Evolutionary conservation across 148 eudicot genomes (phyloP), one percentile per base, ranked within the genome.

Genomic region (Nepenthes mirabilis): DNA sequence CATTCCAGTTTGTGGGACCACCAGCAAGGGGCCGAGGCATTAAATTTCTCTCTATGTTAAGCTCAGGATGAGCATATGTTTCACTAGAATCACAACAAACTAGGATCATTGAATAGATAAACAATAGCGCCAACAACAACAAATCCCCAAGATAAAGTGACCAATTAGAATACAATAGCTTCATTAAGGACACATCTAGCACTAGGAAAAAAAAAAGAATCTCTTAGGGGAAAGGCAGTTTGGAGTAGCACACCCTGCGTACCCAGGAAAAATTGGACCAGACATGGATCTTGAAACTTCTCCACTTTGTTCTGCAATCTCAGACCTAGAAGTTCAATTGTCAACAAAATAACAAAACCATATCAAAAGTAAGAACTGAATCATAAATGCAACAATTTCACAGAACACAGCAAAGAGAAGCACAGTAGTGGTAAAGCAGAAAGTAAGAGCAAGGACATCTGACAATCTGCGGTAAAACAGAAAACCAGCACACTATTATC

Each of bases 1-100:
- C 96, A 77, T 86, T 93, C 99, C 99, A 93, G 80, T 93, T 87
- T 11, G 91, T 72, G 37, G 94, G 90, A 50, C 96, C 86, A 72
- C 67, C 63, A 55, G 74, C 73, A 77, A 69, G 66, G 33, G 83
- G 47, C 43, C 74, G 77, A 14, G 87, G 73, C 36, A 83, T 59
- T 43, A 70, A 47, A 65, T 69, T 67, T 78, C 89, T 80, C 62
- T 86, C 98, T 68, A 76, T 59, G 58, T 65, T 83, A 68, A 74
- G 72, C 58, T 89, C 95, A 63, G 85, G 73, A 57, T 67, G 93
- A 72, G 66, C 74, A 76, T 67, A 80, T 69, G 43, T 80, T 59
- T 93, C 98, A 83, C 98, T 93, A 14, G 47, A 66, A 65, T 14
- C n/a, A 58, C 12, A 43, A 45, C 54, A 47, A 23, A 57, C 48